A percentile compares a stretch with the other conserved stretches of the same genome.
These are phyloP conservation scores for Mayamaea pseudoterrestris DNA, from an alignment of 108 stramenopile species.

Conservation along the genomic window DNA sequence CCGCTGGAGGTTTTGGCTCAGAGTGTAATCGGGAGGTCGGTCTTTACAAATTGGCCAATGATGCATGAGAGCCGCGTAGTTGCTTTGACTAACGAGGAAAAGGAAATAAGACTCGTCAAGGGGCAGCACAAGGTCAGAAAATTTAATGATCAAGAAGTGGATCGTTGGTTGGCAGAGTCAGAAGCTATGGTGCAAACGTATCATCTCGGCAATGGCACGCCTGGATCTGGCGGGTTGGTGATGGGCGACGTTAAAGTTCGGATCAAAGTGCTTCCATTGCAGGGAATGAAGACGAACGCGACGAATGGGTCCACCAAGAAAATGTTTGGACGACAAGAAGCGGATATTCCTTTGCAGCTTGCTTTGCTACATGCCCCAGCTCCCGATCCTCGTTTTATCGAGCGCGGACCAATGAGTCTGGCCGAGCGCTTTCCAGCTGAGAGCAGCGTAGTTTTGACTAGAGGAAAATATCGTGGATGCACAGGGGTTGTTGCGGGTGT, in stretches of 20 bases:
- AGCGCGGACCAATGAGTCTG: conserved; percentile 69
- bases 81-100: conserved; percentile 64
- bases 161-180: conserved; percentile 61
- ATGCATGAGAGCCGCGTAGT: conserved; percentile 94
- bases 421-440: conserved; percentile 75
- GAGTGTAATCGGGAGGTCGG: conserved; percentile 64
- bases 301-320: conserved; percentile 80
- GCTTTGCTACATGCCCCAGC: conserved; percentile 84
- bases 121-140: neutral
- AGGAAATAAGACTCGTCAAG: conserved; percentile 50
- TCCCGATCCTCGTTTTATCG: conserved; percentile 89
- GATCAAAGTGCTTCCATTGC: conserved; percentile 77
- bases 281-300: conserved; percentile 87
- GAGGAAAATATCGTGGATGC: conserved; percentile 72
- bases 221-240: conserved; percentile 79
- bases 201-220: conserved; percentile 52
- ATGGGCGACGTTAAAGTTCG: conserved; percentile 81
- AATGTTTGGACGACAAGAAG: conserved; percentile 85
- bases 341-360: conserved; percentile 91
- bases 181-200: conserved; percentile 56
- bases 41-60: conserved; percentile 96
- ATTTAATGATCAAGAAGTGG: conserved; percentile 17
- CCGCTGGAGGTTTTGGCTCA: conserved; percentile 51
- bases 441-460: conserved; percentile 65
- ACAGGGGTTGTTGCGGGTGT: conserved; percentile 53